Base-by-base conservation (phyloP, 2,329 filamentous ascomycete genomes). In the Stemphylium lycopersici region DNA sequence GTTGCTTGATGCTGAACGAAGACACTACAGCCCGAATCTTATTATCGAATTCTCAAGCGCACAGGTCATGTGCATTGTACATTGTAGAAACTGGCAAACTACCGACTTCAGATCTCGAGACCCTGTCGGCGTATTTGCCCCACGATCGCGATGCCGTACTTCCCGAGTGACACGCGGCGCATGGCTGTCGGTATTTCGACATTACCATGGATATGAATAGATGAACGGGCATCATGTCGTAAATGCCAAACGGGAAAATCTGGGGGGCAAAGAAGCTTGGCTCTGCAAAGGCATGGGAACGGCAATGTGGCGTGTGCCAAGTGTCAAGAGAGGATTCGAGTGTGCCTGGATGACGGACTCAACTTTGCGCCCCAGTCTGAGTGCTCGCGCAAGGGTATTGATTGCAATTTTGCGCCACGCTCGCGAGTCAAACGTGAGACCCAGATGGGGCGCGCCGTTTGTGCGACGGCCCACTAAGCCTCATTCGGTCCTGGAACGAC, bases 261-360 rank as follows among this genome's bases (percentile, higher is more conserved):
- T 29, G 31, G 49, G 50, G 48, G 56, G 48, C 52, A 55, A 47
- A 59, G 38, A 61, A 55, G 52, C 58, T 63, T 61, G 33, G 56
- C 32, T 48, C 26, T 22, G 43, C 34, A 42, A 44, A 51, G 52
- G 43, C 38, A 44, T 39, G 36, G 22, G n/a, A 41, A 41, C 39
- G 37, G 37, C 42, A 34, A 40, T 7, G 15, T 48, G 6, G 33
- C 20, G 40, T 42, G 15, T 16, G 34, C 45, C 24, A 24, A 34
- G 18, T 24, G 20, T 41, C 37, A 52, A 32, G 36, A 34, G 36
- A 18, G 13, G 39, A 13, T 4, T 12, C 10, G 13, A 29, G 6
- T 16, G 24, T 8, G 6, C 26, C 10, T 41, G 6, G 6, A 29
- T 48, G 24, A 39, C 7, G 18, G 22, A 11, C n/a, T 31, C 4